Evolutionary conservation across 345 rosid species (phyloP), one percentile per base, ranked within the genome.

Genomic region (Linum lewisii): DNA sequence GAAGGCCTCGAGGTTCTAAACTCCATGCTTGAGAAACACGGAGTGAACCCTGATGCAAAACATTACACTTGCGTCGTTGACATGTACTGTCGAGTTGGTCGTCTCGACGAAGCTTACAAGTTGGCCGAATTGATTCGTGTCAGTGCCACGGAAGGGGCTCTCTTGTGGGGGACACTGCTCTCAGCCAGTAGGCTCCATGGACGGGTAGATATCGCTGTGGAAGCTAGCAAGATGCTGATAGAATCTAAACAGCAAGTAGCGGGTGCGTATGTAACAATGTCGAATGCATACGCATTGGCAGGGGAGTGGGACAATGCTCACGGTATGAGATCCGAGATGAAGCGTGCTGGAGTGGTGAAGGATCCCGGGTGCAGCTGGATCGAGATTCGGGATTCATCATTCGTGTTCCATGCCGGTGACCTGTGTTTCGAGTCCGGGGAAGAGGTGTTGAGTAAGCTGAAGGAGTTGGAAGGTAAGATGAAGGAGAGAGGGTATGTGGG

Each of bases 351-450:
- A 24, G 72, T 83, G 62, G 51, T 54, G 68, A 87, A 87, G 75
- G 85, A 81, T 68, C 82, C 87, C 0, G 97, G 93, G 15, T 81
- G 87, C 76, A 85, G 93, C 65, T 87, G 97, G 95, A 60, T 90
- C 18, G 92, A 90, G 75, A 72, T 75, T 24, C 80, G 66, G 64
- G 81, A 76, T 24, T 61, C 65, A 8, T 70, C 75, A 0, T 81
- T 75, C 1, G 69, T 69, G 25, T 86, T 89, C 66, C 77, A 80
- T 22, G 86, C 84, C 3, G 90, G 97, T 21, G 76, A 84, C 62
- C 21, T 75, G 24, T 73, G 73, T 0, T 72, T 73, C 26, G 79
- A 75, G 21, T 73, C 74, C 52, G 74, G 71, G 47, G 26, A 64
- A 19, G 86, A 80, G 68, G 65, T 81, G 14, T 15, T 77, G 63